Evolutionary conservation across 768 basidiomycete genomes (phyloP).

Genomic region (Sarcomyxa edulis): DNA sequence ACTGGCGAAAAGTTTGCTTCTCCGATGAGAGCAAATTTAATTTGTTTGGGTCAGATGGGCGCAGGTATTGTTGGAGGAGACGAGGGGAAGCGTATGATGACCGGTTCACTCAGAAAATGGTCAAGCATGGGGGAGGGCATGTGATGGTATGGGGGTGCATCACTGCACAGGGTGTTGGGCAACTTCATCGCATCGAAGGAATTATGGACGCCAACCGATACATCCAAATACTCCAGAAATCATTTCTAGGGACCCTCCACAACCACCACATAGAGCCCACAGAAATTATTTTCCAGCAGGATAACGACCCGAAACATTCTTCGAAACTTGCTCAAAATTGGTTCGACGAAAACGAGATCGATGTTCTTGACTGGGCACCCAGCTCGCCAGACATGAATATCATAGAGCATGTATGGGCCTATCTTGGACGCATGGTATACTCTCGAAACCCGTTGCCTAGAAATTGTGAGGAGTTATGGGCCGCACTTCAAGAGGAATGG

Average conservation of each 20-base stretch:
- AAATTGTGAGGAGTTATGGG: constrained; percentile 7
- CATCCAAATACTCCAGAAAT: constrained; percentile 18
- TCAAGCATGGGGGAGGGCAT: constrained; percentile 19
- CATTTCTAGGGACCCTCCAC: constrained; percentile 13
- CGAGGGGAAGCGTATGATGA: constrained; percentile 17
- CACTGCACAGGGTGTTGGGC: constrained; percentile 16
- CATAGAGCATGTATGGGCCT: constrained; percentile 28
- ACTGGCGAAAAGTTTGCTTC: constrained; percentile 18
- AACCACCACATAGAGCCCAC: constrained; percentile 11
- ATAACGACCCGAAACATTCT: constrained; percentile 17
- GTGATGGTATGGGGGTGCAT: constrained; percentile 28
- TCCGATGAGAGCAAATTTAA: constrained; percentile 23
- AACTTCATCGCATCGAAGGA: constrained; percentile 19
- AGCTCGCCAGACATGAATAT: constrained; percentile 25
- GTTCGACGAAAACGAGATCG: constrained; percentile 15
- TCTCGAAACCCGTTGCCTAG: constrained; percentile 1
- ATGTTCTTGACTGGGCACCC: constrained; percentile 21
- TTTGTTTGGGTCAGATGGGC: constrained; percentile 13
- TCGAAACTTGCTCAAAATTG: constrained; percentile 17
- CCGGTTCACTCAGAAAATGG: constrained; percentile 17
- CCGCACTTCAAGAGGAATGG: constrained; percentile 7
- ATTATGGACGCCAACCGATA: constrained; percentile 19
- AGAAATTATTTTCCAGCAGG: constrained; percentile 19
- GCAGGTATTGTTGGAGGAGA: constrained; percentile 16
- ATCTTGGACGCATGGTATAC: constrained; percentile 16